Base-by-base conservation (phyloP, 75 land plant genomes). In the Adiantum capillusveneris region DNA sequence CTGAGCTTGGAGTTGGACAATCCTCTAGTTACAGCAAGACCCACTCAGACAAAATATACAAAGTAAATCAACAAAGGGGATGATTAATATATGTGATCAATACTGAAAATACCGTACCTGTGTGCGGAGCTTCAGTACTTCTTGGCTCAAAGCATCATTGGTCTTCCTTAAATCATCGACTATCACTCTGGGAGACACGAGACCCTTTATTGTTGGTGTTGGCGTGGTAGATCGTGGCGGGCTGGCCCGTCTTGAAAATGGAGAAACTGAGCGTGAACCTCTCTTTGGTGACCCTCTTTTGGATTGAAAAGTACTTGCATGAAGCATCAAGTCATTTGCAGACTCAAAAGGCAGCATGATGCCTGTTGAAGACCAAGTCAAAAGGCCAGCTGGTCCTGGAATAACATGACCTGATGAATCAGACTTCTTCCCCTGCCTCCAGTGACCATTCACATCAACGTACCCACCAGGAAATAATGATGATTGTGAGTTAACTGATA, bases 191-290 rank as follows among this genome's bases (percentile, higher is more conserved):
- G 83, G 68, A 31, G 74, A 70, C 11, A 75, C 37, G 50, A 72
- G 71, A 16, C 82, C 65, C 3, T 55, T 49, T 24, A 59, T 12
- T 1, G 65, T 54, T 1, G 78, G 75, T 29, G 67, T 63, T 16
- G 73, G 76, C 34, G 75, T 81, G 44, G 77, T 57, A 31, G 87
- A 60, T 21, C 74, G 79, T 54, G 71, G 60, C 14, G 87, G 84
- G 56, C 78, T 82, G 39, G 72, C 43, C 53, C 66, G 68, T 60
- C 66, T 65, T 39, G 79, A 81, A 39, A 67, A 42, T 58, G 91
- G 90, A 29, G 90, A 84, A 34, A 79, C 65, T 60, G 81, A 70
- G 29, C 79, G 34, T 36, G 88, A 79, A 62, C 59, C 63, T 20
- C 48, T 59, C 48, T 60, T 60, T 14, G 71, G 56, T 59, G 62